Evolutionary conservation across 2,329 filamentous ascomycete genomes (phyloP).

Genomic region (Penicillium sumatraense): DNA sequence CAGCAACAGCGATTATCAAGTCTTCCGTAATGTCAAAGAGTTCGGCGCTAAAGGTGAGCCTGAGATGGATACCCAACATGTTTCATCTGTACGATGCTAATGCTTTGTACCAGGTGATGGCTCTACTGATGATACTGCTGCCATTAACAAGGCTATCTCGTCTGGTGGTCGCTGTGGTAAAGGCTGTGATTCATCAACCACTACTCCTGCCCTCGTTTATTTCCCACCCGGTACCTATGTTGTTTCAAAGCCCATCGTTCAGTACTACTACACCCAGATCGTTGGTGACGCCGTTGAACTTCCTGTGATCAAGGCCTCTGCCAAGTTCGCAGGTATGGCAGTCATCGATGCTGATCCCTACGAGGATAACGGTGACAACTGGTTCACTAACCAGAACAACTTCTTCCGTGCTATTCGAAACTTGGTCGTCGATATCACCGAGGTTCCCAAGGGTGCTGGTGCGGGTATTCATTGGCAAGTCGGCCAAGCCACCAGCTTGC

Average conservation of each 20-base stretch:
- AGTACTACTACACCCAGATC: constrained; percentile 93
- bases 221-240: constrained; percentile 88
- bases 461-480: constrained; percentile 85
- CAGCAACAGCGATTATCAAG: constrained; percentile 62
- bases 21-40: constrained; percentile 78
- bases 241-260: constrained; percentile 77
- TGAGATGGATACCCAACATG: neutral
- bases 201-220: constrained; percentile 85
- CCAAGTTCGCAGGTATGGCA: constrained; percentile 80
- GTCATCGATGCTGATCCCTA: constrained; percentile 91
- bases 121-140: constrained; percentile 78
- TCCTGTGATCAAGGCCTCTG: constrained; percentile 75
- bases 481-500: constrained; percentile 78
- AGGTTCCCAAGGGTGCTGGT: constrained; percentile 63
- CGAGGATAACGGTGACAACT: constrained; percentile 67
- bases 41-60: constrained; percentile 73
- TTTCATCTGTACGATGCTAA: constrained; percentile 20
- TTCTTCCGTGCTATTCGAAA: constrained; percentile 85
- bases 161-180: constrained; percentile 79
- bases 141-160: constrained; percentile 83
- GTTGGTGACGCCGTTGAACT: constrained; percentile 76
- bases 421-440: constrained; percentile 76
- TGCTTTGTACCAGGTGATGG: constrained; percentile 59
- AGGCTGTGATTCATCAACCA: constrained; percentile 81
- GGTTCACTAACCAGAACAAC: constrained; percentile 80